A percentile compares a stretch with the other conserved stretches of the same genome.
Conservation (phyloP, 306 rosid species). For the Ochetophila trinervis region DNA sequence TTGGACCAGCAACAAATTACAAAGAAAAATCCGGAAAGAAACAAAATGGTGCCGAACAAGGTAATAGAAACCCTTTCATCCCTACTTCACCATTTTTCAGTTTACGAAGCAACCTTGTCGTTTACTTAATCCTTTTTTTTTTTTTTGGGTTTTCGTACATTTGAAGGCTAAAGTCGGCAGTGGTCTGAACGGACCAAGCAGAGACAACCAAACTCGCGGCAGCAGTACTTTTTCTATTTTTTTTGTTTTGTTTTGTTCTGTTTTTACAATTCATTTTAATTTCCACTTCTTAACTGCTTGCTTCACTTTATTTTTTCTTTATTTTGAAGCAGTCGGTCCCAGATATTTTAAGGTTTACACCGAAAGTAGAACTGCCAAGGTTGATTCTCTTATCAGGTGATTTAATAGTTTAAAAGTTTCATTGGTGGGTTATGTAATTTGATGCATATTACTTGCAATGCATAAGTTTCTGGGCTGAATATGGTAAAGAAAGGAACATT, state of each 20-base stretch:
- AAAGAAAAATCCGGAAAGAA: not conserved
- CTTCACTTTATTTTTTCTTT: not conserved
- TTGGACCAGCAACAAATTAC: slow-evolving; percentile 8
- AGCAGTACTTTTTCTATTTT: slow-evolving; percentile 23
- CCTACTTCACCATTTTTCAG: not conserved
- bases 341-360: slow-evolving; percentile 47
- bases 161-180: slow-evolving; percentile 43
- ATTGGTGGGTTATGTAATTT: not conserved
- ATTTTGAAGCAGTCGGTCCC: slow-evolving; percentile 31
- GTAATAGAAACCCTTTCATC: slow-evolving; percentile 11
- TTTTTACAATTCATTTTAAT: not conserved
- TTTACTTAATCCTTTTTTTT: not conserved
- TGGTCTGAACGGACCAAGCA: slow-evolving; percentile 29
- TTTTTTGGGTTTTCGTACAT: slow-evolving; percentile 9
- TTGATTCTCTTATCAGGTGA: slow-evolving; percentile 41
- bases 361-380: slow-evolving; percentile 40
- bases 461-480: not conserved
- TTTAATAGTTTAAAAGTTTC: not conserved
- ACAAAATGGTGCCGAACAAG: slow-evolving; percentile 31
- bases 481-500: not conserved
- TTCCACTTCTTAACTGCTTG: slow-evolving; percentile 9
- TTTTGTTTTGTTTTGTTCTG: too few species aligned
- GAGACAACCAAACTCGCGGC: slow-evolving; percentile 33
- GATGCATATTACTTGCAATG: not conserved
- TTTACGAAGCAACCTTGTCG: not conserved